Evolutionary conservation across 352 stramenopile genomes (phyloP).

Genomic region (Pythium brassicae): DNA sequence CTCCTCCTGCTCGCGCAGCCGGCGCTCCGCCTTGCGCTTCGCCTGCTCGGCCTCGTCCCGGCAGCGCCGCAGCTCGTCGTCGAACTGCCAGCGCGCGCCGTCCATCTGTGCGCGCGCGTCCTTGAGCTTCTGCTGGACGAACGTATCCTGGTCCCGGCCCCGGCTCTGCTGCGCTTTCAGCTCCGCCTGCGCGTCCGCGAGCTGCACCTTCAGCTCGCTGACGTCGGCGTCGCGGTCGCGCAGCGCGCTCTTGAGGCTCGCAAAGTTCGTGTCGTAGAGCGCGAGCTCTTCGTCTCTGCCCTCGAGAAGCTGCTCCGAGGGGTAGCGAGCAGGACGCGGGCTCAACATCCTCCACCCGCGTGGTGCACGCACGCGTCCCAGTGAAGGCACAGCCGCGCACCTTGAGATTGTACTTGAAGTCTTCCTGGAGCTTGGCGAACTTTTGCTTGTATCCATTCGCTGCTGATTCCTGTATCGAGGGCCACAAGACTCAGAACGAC

Average conservation of each 20-base stretch:
- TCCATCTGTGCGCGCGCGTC: constrained; percentile 71
- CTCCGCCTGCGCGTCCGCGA: constrained; percentile 48
- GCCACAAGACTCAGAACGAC: neutral
- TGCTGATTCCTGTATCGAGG: constrained; percentile 27
- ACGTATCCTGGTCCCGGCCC: constrained; percentile 39
- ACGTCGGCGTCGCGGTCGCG: constrained; percentile 67
- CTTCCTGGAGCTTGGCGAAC: constrained; percentile 85
- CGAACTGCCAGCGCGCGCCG: constrained; percentile 64
- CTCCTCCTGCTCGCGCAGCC: constrained; percentile 75
- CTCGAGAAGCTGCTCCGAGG: constrained; percentile 49
- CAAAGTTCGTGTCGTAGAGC: constrained; percentile 85
- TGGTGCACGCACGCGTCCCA: no score
- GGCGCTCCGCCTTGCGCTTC: constrained; percentile 43
- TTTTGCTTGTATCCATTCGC: constrained; percentile 57
- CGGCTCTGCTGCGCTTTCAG: constrained; percentile 42
- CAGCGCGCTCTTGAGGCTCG: constrained; percentile 65
- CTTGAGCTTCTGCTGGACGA: constrained; percentile 72
- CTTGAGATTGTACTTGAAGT: constrained; percentile 94
- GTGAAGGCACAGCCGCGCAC: neutral
- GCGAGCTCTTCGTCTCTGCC: constrained; percentile 88
- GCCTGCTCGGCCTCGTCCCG: constrained; percentile 58
- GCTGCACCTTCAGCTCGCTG: constrained; percentile 57
- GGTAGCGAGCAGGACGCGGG: no score
- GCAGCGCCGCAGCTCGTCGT: constrained; percentile 60
- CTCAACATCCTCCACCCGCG: no score